Percentiles rank a stretch among this genome's conserved stretches.
These are phyloP conservation scores for Vigna unguiculata DNA, from an alignment of 306 rosid genomes.

Conservation along the genomic window DNA sequence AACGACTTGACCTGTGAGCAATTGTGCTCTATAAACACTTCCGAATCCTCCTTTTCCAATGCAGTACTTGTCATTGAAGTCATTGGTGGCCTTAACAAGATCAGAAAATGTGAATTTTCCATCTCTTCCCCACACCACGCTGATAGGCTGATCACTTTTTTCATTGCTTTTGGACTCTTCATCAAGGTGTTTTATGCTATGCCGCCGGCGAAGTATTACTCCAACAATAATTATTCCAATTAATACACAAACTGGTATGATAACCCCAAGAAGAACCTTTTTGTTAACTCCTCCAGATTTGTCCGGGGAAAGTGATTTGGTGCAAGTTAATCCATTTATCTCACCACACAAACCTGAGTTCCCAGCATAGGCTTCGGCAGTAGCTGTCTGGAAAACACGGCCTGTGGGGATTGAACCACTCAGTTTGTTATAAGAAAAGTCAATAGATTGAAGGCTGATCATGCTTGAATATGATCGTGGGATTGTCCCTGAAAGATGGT, in stretches of 20 bases:
- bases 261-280: slow-evolving; percentile 56
- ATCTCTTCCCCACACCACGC: slow-evolving; percentile 51
- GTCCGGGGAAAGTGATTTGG: not conserved
- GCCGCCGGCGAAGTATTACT: slow-evolving; percentile 13
- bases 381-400: slow-evolving; percentile 45
- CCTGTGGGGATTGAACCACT: slow-evolving; percentile 59
- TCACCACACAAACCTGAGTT: slow-evolving; percentile 68
- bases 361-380: slow-evolving; percentile 55
- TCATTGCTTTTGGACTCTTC: slow-evolving; percentile 47
- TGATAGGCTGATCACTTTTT: slow-evolving; percentile 1
- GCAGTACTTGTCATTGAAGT: slow-evolving; percentile 66
- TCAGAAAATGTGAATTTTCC: slow-evolving; percentile 53
- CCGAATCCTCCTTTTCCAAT: slow-evolving; percentile 80
- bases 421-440: slow-evolving; percentile 70
- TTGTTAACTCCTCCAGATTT: slow-evolving; percentile 44
- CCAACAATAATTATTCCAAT: slow-evolving; percentile 32
- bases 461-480: slow-evolving; percentile 51
- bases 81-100: slow-evolving; percentile 57
- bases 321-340: slow-evolving; percentile 49
- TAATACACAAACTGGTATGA: slow-evolving; percentile 52
- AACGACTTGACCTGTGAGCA: slow-evolving; percentile 53
- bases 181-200: slow-evolving; percentile 27
- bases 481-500: slow-evolving; percentile 62
- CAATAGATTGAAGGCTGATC: slow-evolving; percentile 56
- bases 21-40: slow-evolving; percentile 62